Evolutionary conservation across 2,329 filamentous ascomycete species (phyloP).

Genomic region (Hypoxylon sp.): DNA sequence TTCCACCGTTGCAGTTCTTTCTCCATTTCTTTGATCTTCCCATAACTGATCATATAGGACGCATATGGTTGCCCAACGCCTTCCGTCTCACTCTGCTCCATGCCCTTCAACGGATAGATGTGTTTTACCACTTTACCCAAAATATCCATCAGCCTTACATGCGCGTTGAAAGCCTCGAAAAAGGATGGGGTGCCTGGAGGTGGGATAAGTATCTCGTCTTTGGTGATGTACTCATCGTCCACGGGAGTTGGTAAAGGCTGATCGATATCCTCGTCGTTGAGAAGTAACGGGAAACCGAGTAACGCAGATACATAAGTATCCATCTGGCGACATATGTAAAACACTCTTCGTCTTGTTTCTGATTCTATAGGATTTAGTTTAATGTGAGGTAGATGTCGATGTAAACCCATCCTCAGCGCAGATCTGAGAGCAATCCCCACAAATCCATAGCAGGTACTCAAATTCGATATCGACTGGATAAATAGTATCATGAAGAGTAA

Average conservation of each 20-base stretch:
- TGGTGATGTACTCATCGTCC: conserved; percentile 77
- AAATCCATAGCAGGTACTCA: conserved; percentile 85
- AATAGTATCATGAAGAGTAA: conserved; percentile 86
- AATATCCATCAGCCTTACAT: conserved; percentile 75
- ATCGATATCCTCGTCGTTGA: conserved; percentile 76
- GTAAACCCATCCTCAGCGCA: conserved; percentile 82
- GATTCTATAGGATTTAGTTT: conserved; percentile 74
- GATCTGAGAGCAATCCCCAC: conserved; percentile 83
- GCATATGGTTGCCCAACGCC: conserved; percentile 59
- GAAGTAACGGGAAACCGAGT: conserved; percentile 75
- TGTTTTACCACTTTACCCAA: conserved; percentile 75
- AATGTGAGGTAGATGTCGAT: conserved; percentile 78
- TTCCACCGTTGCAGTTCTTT: conserved; percentile 75
- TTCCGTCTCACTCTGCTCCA: conserved; percentile 63
- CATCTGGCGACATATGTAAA: conserved; percentile 79
- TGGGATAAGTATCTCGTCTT: conserved; percentile 68
- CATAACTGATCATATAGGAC: conserved; percentile 74
- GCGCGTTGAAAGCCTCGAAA: conserved; percentile 76
- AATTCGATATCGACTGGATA: conserved; percentile 82
- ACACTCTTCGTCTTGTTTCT: conserved; percentile 74
- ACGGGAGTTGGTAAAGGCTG: conserved; percentile 75
- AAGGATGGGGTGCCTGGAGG: conserved; percentile 71
- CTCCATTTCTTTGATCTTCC: conserved; percentile 76
- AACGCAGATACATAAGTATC: conserved; percentile 79
- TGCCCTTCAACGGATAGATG: conserved; percentile 75